Conservation (phyloP, 2,329 filamentous ascomycete species). For the Neonectria hederae region DNA sequence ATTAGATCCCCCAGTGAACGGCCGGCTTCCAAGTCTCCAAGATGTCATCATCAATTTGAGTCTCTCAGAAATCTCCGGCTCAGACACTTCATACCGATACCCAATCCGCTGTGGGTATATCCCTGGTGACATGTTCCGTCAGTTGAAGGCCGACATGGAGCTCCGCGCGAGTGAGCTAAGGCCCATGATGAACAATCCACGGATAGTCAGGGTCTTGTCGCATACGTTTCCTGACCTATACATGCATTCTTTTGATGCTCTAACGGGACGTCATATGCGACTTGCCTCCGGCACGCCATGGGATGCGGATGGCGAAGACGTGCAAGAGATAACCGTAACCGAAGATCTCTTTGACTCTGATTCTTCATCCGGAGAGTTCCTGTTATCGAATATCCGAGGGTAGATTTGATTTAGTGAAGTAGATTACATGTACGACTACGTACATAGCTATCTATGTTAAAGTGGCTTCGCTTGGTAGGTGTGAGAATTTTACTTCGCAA, state of each 20-base stretch:
- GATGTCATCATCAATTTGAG: background rate
- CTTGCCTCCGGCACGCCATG: background rate
- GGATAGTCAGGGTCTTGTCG: background rate
- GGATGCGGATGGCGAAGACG: background rate
- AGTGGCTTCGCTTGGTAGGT: background rate
- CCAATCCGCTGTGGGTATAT: background rate
- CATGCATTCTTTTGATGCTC: background rate
- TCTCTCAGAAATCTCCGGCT: background rate
- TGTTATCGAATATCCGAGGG: no score
- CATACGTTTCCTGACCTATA: background rate
- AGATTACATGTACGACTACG: background rate
- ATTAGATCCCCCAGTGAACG: background rate
- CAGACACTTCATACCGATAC: background rate
- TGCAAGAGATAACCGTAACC: background rate
- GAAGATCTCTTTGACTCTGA: background rate
- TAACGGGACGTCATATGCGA: background rate
- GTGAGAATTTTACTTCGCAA: background rate
- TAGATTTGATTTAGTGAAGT: no score
- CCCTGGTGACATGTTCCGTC: background rate
- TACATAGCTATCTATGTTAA: background rate
- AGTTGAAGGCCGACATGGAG: background rate
- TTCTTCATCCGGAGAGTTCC: background rate
- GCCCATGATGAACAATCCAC: background rate
- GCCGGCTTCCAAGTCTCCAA: background rate
- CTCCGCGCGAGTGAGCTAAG: background rate